Evolutionary conservation across 2,329 filamentous ascomycete species (phyloP), one percentile per base, ranked within the genome.

Genomic region (Orbilia blumenaviensis): DNA sequence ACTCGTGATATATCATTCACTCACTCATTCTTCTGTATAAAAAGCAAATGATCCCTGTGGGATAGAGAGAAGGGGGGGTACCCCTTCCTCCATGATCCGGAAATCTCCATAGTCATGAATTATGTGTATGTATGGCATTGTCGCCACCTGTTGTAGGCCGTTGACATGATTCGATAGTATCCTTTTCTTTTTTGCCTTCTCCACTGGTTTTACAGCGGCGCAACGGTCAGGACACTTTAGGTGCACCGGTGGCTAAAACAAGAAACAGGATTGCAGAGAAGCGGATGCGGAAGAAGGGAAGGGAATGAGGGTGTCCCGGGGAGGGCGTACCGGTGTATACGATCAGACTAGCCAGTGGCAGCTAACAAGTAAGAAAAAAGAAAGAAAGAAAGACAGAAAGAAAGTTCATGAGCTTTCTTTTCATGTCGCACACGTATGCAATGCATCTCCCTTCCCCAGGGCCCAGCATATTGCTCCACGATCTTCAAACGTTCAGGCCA

Each of bases 391-490:
- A 66, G 32, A 67, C n/a, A n/a, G n/a, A n/a, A n/a, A n/a, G n/a
- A n/a, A n/a, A n/a, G n/a, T n/a, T n/a, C n/a, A n/a, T n/a, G n/a
- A n/a, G n/a, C n/a, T n/a, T n/a, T n/a, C n/a, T n/a, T n/a, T 23
- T 36, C 52, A 60, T 12, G 44, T 71, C 46, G 61, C 56, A 71
- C 56, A 46, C 46, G 16, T 29, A 44, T 44, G 46, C 52, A 56
- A 56, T 56, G 29, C 34, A 41, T n/a, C n/a, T n/a, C n/a, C n/a
- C n/a, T n/a, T n/a, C n/a, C n/a, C n/a, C n/a, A n/a, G n/a, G 21
- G n/a, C 29, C 34, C 32, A 18, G 9, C 18, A 27, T 58, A 44
- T 18, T 27, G 5, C 48, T 48, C 23, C 25, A 36, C 27, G 63
- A 60, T 60, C 42, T 61, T 61, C 64, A 50, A 61, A 68, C 52